Evolutionary conservation across 345 rosid genomes (phyloP).

Genomic region (Eucalyptus virginea): DNA sequence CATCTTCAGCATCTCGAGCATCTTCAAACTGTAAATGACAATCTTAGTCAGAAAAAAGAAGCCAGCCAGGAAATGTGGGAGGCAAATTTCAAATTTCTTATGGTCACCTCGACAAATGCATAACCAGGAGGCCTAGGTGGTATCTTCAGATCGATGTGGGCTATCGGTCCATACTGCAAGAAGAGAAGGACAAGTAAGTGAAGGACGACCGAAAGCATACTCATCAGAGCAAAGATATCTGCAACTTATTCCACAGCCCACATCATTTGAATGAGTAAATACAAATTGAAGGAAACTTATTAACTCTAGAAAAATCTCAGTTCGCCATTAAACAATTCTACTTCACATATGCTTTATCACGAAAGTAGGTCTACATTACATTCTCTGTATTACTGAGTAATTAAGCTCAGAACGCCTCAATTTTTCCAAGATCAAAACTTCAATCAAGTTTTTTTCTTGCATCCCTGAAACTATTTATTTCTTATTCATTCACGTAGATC

Average conservation of each 20-base stretch:
- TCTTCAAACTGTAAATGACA: conserved; percentile 60
- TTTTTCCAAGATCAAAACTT: not conserved
- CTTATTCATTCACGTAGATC: not conserved
- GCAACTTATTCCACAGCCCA: not conserved
- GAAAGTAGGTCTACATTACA: not conserved
- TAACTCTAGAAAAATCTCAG: not conserved
- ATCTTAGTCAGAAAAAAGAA: not conserved
- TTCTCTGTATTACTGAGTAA: not conserved
- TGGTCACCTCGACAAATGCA: conserved; percentile 90
- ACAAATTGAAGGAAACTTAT: not conserved
- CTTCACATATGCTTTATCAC: not conserved
- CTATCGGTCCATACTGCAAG: conserved; percentile 84
- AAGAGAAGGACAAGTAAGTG: not conserved
- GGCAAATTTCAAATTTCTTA: not conserved
- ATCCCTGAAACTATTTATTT: not conserved
- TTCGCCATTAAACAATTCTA: not conserved
- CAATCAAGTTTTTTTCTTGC: not conserved
- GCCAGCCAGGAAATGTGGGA: not conserved
- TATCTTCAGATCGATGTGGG: conserved; percentile 82
- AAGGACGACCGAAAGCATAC: not conserved
- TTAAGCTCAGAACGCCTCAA: not conserved
- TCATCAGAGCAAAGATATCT: not conserved
- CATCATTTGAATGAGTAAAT: not conserved
- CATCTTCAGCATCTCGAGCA: conserved; percentile 96
- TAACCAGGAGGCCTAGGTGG: conserved; percentile 99